Percentiles rank a stretch among this genome's conserved stretches.
Evolutionary conservation across 1,284 basidiomycete species (phyloP).

Genomic region (Trametes versicolor): DNA sequence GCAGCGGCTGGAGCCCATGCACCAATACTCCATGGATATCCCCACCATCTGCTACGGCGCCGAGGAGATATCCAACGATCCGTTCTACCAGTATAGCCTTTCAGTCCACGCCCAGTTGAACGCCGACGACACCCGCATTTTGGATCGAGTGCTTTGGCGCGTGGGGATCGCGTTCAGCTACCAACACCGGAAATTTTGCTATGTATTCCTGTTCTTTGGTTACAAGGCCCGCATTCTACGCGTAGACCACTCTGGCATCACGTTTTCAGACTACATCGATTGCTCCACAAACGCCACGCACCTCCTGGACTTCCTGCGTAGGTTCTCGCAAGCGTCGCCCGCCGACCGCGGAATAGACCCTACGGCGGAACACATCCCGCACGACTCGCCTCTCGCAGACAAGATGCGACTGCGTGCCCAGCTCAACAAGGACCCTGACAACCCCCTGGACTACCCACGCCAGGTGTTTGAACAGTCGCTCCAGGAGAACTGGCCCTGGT

Average conservation of each 20-base stretch:
- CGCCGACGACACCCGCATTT: too few species aligned
- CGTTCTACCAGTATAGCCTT: neutral
- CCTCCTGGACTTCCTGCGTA: conserved; percentile 16
- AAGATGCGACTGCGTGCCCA: conserved; percentile 5
- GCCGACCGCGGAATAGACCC: conserved; percentile 19
- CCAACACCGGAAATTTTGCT: conserved; percentile 21
- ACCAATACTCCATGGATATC: neutral
- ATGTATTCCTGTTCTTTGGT: conserved; percentile 17
- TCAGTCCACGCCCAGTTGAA: neutral
- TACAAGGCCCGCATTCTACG: conserved; percentile 15
- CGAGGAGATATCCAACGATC: conserved; percentile 9
- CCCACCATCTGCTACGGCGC: neutral
- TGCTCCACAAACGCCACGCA: conserved; percentile 5
- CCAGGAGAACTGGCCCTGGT: conserved; percentile 1
- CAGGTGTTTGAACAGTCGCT: conserved; percentile 2
- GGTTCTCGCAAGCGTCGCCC: neutral
- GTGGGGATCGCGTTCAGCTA: conserved; percentile 2
- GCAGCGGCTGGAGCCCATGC: neutral
- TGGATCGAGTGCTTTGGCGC: conserved; percentile 2
- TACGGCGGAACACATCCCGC: conserved; percentile 9
- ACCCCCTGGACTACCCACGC: neutral
- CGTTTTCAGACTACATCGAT: conserved; percentile 17
- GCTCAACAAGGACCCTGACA: neutral
- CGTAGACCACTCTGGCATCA: conserved; percentile 19
- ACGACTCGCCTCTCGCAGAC: neutral